Evolutionary conservation across 2,329 filamentous ascomycete species (phyloP), one percentile per base, ranked within the genome.

Genomic region (Keithomyces neogunnii): DNA sequence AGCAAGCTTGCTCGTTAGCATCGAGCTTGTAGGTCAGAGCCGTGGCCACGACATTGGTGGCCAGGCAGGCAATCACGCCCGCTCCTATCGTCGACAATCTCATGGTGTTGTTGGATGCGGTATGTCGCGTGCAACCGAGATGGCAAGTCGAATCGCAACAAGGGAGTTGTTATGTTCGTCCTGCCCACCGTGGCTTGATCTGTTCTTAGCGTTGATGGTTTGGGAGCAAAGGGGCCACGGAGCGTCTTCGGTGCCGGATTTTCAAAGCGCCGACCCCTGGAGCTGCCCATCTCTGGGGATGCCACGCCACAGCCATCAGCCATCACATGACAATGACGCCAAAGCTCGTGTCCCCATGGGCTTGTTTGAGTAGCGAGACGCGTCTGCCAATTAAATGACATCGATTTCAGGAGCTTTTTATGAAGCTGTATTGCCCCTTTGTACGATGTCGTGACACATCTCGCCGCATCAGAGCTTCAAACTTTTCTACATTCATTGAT

Each of bases 1-100:
- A 99, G 76, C 93, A 99, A 54, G 93, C 89, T 72, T 88, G 90
- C 77, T 97, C 93, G 74, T 95, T 88, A 48, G 93, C 88, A 49
- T 78, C 73, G 45, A 99, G 78, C 72, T 91, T 89, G 77, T 96
- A 99, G 46, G 93, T 99, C 65, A 99, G 78, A 40, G 93, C 91
- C 4, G 93, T 99, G 38, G 89, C 90, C 50, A 87, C 84, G 49
- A 85, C 86, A 54, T 86, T 74, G 54, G 86, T 84, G 52, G 83
- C 73, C 57, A 88, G 70, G 63, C 78, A 82, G 73, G 86, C 86
- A 68, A 95, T 66, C 50, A 93, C 78, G 73, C 85, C 82, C 60
- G 80, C 75, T 50, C 82, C 72, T 55, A 88, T 62, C 57, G 78
- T 69, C 56, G 77, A 73, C 58, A 85, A 68, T 73, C 81, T 86